Evolutionary conservation across 2,329 filamentous ascomycete genomes (phyloP), one percentile per base, ranked within the genome.

Genomic region (Metarhizium sp.): DNA sequence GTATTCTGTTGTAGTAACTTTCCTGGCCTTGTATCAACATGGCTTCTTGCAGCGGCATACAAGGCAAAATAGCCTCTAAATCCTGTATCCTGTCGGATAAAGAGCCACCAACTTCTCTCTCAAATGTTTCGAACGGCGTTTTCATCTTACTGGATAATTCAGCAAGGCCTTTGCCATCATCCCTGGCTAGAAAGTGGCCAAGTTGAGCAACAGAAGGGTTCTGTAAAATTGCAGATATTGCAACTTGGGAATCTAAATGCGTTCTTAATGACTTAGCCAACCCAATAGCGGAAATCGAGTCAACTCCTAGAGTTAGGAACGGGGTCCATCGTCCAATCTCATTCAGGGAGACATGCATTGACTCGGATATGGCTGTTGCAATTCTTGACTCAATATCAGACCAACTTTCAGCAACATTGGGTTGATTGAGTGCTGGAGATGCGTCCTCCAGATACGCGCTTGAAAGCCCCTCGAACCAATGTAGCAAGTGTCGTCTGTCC

Each of bases 31-130:
- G 62, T 8, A 82, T 80, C 0, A 96, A 75, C 90, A 96, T 96
- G 1, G 86, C 87, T 71, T 95, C 88, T 67, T 96, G 92, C 0
- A 96, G 73, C 1, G 91, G 88, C 1, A 90, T 95, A 65, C 92
- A 96, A 1, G 91, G 91, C 5, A 92, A 71, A 8, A 95, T 75
- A 1, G 73, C 75, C 34, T 79, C 69, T 2, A 87, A 72, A 0
- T 61, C 48, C 4, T 68, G 66, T 0, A 67, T 67, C 2, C 67
- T 58, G 4, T 57, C 34, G 5, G 20, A 6, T 11, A 59, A 52
- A 16, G 8, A 11, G 7, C 30, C 25, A 6, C 29, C 25, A 14
- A 59, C 40, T 13, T 62, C 55, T 2, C 34, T 42, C 1, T 49
- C 20, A 6, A 59, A 50, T 4, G 10, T 34, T 16, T 36, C 16